These are phyloP conservation scores for Rhytidiadelphus loreus DNA, from an alignment of 225 moss, liverwort and hornwort species.

Conservation along the genomic window DNA sequence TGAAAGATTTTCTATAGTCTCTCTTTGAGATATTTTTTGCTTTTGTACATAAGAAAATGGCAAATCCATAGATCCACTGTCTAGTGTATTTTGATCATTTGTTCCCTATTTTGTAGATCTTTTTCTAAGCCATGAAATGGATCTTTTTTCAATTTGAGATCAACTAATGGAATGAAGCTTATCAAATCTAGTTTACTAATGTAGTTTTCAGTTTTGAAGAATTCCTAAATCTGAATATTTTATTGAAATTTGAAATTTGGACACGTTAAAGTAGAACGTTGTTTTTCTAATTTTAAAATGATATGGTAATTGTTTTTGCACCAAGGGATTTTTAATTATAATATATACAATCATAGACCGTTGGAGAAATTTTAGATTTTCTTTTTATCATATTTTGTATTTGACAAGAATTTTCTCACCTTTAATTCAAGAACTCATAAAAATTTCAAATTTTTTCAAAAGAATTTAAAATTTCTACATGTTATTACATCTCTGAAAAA, in stretches of 20 bases:
- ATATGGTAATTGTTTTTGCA: not conserved
- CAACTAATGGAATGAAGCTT: not conserved
- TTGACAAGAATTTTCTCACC: no score
- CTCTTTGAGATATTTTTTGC: not conserved
- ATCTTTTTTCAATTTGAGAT: not conserved
- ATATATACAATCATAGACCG: no score
- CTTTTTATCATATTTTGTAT: no score
- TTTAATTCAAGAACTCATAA: no score
- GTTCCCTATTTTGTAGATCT: no score
- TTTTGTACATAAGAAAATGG: not conserved
- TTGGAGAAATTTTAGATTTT: no score
- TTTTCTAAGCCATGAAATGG: not conserved
- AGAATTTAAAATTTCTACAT: no score
- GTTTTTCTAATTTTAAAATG: not conserved
- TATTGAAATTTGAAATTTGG: not conserved
- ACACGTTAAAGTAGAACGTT: rapidly evolving
- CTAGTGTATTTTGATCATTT: not conserved
- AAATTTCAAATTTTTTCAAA: no score
- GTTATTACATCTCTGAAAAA: no score
- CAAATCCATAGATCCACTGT: not conserved
- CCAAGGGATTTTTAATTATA: not conserved
- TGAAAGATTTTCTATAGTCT: not conserved
- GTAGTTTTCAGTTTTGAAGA: not conserved
- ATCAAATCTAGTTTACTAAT: no score
- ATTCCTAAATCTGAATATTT: not conserved